phyloP scores from a whole-genome alignment of 352 stramenopile species.

The Phytophthora fragariae region DNA sequence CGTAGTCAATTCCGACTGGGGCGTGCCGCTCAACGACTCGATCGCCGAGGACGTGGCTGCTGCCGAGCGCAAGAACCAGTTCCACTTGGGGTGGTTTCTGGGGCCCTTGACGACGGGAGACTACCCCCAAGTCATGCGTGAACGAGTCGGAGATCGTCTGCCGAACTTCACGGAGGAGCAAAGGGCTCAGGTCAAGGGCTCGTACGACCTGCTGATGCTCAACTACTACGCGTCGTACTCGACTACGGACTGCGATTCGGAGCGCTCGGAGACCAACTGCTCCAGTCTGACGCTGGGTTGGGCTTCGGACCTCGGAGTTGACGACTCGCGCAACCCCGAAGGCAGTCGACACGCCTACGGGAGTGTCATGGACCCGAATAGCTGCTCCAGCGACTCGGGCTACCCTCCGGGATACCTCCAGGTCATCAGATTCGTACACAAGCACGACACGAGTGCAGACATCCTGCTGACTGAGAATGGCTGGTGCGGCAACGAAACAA shows the following conservation, averaged over 20 bases:
- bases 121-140: slow-evolving; percentile 92
- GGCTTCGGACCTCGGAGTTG: slow-evolving; percentile 52
- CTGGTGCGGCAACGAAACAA: slow-evolving; percentile 66
- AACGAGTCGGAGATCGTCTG: slow-evolving; percentile 81
- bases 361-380: slow-evolving; percentile 40
- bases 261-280: slow-evolving; percentile 47
- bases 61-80: slow-evolving; percentile 88
- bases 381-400: slow-evolving; percentile 32
- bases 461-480: slow-evolving; percentile 74
- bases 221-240: slow-evolving; percentile 91
- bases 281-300: slow-evolving; percentile 45
- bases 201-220: slow-evolving; percentile 93
- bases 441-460: slow-evolving; percentile 46
- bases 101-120: slow-evolving; percentile 91
- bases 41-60: slow-evolving; percentile 54
- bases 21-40: slow-evolving; percentile 76
- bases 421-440: slow-evolving; percentile 59
- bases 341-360: slow-evolving; percentile 45
- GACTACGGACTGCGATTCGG: slow-evolving; percentile 56
- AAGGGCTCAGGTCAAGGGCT: slow-evolving; percentile 69
- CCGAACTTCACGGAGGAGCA: slow-evolving; percentile 88
- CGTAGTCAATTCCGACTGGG: slow-evolving; percentile 86
- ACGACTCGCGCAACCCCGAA: slow-evolving; percentile 38
- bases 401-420: slow-evolving; percentile 66
- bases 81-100: slow-evolving; percentile 91